Conservation (phyloP, 495 filamentous ascomycete genomes). For the Aspergillus cristatus region DNA sequence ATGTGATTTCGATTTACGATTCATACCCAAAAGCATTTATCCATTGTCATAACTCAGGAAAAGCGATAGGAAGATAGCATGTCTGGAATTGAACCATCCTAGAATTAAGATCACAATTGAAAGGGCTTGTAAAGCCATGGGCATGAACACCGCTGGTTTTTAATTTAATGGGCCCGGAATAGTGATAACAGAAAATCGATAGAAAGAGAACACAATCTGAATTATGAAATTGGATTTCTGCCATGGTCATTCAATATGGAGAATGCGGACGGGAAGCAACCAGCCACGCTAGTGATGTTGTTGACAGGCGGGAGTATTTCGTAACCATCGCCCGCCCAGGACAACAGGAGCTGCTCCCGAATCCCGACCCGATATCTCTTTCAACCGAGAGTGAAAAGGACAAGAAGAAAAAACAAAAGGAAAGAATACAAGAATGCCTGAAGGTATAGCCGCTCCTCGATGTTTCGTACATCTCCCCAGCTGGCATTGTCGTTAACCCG, state of each 20-base stretch:
- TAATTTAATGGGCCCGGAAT: no score
- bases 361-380: background rate
- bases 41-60: background rate
- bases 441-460: conserved; percentile 15
- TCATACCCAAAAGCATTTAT: background rate
- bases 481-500: conserved; percentile 3
- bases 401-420: no score
- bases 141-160: no score
- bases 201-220: no score
- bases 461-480: background rate
- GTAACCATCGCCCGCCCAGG: conserved; percentile 3
- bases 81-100: no score
- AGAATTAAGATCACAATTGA: no score
- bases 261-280: conserved; percentile 9
- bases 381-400: background rate
- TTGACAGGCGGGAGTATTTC: conserved; percentile 26
- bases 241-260: no score
- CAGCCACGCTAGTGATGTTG: conserved; percentile 32
- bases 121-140: no score
- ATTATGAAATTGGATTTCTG: no score
- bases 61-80: no score
- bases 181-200: no score
- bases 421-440: conserved; percentile 25
- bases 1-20: conserved; percentile 31
- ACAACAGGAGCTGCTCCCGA: background rate